Base-by-base conservation (phyloP, 306 rosid species). In the Rosa rugosa region DNA sequence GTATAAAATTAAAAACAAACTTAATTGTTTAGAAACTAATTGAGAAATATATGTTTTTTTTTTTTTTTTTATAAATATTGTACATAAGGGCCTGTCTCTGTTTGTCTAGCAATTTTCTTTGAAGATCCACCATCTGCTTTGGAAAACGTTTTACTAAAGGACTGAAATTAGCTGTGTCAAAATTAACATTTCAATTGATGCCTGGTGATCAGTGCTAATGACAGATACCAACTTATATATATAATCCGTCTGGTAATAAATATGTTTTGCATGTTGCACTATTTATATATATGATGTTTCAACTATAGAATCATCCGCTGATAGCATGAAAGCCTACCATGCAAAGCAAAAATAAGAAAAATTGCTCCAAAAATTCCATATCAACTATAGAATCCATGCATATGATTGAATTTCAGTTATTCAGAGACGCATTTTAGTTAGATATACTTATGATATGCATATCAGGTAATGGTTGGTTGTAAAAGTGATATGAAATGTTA, bases 161-260 rank as follows among this genome's bases (percentile, higher is more conserved):
- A 23, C 27, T 4, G 16, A 73, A 57, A 18, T 57, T 38, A 36
- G 7, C 40, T 16, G 44, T 34, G 45, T 76, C 73, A 60, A 64
- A 23, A 53, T 56, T 18, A 80, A 79, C 63, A 41, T 51, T 72
- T 57, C 14, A 22, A 80, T 65, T 72, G 75, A 42, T 45, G 44
- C 67, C 36, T 20, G 84, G 80, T 72, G 84, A 27, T 27, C 31
- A 73, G 31, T 84, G 82, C 67, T 41, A 78, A 53, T 27, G 88
- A 85, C 81, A 78, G 51, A 44, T 87, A 83, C 84, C 82, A 77
- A 82, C 75, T 69, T 5, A 31, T 74, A 27, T 27, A 56, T 23
- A 60, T 11, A 59, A 22, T 11, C 10, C 6, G 14, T 22, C 5
- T 1, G 10, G 8, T 13, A 5, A 41, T 2, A 11, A 8, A 22